Evolutionary conservation across 108 stramenopile genomes (phyloP), one percentile per base, ranked within the genome.

Genomic region (Conticribra weissflogii): DNA sequence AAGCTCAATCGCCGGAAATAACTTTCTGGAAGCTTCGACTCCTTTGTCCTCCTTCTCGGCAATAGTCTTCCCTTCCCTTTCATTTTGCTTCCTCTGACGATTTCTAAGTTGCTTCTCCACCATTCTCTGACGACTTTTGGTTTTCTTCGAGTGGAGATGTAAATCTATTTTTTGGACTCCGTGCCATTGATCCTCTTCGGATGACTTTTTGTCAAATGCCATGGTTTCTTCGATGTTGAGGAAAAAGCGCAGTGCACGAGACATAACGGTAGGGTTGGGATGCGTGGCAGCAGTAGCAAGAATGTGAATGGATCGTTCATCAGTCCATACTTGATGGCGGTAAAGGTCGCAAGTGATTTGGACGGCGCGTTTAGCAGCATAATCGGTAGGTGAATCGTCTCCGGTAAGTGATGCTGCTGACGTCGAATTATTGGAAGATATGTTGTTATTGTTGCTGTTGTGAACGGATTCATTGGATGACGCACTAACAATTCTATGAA

Each of bases 251-350:
- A 97, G 82, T 2, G 96, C 91, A 4, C 92, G 82, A 32, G 72
- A 58, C 80, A 87, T 81, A 44, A 96, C 81, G 12, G 81, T 83
- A 0, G 79, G 56, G 45, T 83, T 91, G 51, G 76, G 76, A 54
- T 79, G 79, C 1, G 71, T 41, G 22, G 83, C 83, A 1, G 94
- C 98, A 12, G 87, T 68, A 3, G 96, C 98, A 15, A 99, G 75
- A 44, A 96, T 93, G 67, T 97, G 96, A n/a, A 99, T 93, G 5
- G 96, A 86, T 4, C 96, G 84, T 22, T 86, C 91, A 76, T 98
- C 98, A n/a, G 87, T 96, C 98, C 98, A 99, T 8, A 98, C 95
- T 27, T 90, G 78, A 31, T 90, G 85, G 19, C 96, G 87, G 83
- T 98, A 99, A 46, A 99, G 76, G 55, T 97, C 94, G 16, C 90